Evolutionary conservation across 306 rosid species (phyloP).

Genomic region (Cyamopsis tetragonoloba): DNA sequence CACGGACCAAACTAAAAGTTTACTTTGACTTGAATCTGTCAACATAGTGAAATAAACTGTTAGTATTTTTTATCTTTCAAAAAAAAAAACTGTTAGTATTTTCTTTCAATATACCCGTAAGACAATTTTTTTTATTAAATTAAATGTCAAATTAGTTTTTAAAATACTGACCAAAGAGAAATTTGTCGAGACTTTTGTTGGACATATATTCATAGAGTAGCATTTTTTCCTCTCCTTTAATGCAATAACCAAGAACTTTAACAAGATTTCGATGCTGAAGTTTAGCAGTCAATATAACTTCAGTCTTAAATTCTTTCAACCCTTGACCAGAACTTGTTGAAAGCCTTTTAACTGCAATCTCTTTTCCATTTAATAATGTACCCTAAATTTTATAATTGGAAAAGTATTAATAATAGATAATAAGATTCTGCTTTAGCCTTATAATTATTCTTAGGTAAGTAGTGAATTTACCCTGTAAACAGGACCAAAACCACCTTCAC

Average conservation of each 20-base stretch:
- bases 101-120: too few species aligned
- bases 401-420: neutral
- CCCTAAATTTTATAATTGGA: neutral
- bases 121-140: too few species aligned
- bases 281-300: conserved; percentile 12
- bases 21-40: neutral
- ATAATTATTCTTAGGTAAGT: neutral
- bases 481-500: conserved; percentile 58
- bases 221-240: conserved; percentile 11
- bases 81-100: too few species aligned
- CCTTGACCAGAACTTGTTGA: conserved; percentile 4
- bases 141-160: neutral
- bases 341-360: conserved; percentile 15
- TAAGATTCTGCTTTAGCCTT: neutral
- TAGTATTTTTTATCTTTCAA: neutral
- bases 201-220: conserved; percentile 30
- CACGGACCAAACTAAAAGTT: conserved; percentile 19
- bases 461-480: conserved; percentile 43
- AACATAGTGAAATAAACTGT: neutral
- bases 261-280: conserved; percentile 24
- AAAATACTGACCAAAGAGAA: conserved; percentile 35
- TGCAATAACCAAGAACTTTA: conserved; percentile 23
- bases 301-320: conserved; percentile 6
- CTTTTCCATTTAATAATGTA: neutral
- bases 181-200: conserved; percentile 30